phyloP scores from a whole-genome alignment of 2,329 filamentous ascomycete species.

The Colletotrichum cuscutae region DNA sequence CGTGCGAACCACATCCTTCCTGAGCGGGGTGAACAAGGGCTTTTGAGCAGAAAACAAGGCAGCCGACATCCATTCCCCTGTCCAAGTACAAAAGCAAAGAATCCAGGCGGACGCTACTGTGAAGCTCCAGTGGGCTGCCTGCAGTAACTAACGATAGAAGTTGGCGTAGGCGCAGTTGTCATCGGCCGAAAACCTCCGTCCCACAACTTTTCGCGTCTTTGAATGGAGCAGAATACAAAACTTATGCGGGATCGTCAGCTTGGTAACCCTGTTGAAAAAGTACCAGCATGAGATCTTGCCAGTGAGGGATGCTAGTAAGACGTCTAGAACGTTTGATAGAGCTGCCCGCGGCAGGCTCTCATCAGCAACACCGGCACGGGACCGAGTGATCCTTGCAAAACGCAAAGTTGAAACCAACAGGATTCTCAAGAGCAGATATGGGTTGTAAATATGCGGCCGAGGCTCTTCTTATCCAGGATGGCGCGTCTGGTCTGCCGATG shows the following conservation, averaged over 20 bases:
- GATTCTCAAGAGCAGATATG: neutral
- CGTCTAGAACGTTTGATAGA: conserved; percentile 5
- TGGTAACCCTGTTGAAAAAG: neutral
- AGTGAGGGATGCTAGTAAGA: neutral
- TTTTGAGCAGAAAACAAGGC: neutral
- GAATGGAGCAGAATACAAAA: neutral
- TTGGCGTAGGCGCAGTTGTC: neutral
- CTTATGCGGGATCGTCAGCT: neutral
- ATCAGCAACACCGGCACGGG: neutral
- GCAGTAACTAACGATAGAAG: neutral
- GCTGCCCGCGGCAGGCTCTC: neutral
- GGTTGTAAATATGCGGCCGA: conserved; percentile 16
- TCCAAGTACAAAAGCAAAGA: neutral
- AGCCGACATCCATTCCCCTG: neutral
- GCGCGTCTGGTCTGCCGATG: neutral
- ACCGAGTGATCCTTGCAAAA: neutral
- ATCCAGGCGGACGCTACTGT: neutral
- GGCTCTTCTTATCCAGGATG: conserved; percentile 6
- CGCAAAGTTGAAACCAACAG: conserved; percentile 28
- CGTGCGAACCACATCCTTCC: conserved; percentile 2
- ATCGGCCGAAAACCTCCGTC: neutral
- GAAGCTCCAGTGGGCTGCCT: neutral
- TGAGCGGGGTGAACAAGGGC: neutral
- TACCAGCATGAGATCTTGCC: neutral
- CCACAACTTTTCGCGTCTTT: neutral